Conservation (phyloP, 73 alveolate genomes). For the Effrenium voratum region DNA sequence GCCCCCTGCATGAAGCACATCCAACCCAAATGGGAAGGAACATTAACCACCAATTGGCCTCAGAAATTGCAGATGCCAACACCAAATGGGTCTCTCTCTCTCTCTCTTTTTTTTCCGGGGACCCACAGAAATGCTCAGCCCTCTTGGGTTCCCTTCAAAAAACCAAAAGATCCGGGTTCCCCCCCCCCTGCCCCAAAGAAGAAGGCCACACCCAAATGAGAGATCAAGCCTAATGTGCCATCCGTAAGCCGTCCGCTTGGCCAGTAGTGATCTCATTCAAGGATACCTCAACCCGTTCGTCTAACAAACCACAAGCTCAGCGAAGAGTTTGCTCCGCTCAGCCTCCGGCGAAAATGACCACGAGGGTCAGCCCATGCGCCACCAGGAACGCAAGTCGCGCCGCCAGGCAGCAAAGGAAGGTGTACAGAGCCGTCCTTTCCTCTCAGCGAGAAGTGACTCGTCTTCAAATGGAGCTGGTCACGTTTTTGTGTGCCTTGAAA, state of each 20-base stretch:
- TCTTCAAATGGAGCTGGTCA: background rate
- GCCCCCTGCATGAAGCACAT: background rate
- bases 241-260: background rate
- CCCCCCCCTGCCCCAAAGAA: no score
- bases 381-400: conserved; percentile 65
- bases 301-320: background rate
- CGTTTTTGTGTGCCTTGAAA: background rate
- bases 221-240: no score
- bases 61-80: no score
- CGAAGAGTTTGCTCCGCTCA: background rate
- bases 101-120: background rate
- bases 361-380: conserved; percentile 62
- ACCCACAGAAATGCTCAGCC: background rate
- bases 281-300: background rate
- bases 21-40: conserved; percentile 88
- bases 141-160: background rate
- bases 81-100: no score
- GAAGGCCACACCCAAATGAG: no score
- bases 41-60: conserved; percentile 78
- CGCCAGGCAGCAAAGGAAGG: conserved; percentile 49
- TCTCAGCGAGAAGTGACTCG: background rate
- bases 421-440: conserved; percentile 31
- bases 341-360: conserved; percentile 4
- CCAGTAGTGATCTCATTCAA: conserved; percentile 19
- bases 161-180: background rate